A percentile compares a stretch with the other conserved stretches of the same genome.
phyloP scores from a whole-genome alignment of 495 filamentous ascomycete species.

The Podospora fimiseda region DNA sequence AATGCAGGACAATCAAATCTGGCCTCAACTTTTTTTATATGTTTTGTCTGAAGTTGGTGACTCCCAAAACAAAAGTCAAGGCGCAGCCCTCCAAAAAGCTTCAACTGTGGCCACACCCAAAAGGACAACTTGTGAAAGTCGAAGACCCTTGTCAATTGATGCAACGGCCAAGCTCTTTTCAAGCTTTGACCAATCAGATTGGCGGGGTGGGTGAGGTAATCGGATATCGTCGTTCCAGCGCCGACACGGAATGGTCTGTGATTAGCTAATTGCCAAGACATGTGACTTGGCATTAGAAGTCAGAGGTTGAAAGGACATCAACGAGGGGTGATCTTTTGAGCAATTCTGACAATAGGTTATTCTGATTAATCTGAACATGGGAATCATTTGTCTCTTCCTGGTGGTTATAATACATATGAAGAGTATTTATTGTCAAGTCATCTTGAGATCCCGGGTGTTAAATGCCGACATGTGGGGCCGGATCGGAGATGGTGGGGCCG shows the following conservation, averaged over 20 bases:
- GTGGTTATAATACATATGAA: too few species aligned
- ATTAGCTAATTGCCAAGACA: constrained; percentile 15
- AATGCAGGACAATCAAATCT: constrained; percentile 5
- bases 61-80: too few species aligned
- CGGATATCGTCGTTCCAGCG: constrained; percentile 1
- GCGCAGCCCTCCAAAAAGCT: neutral
- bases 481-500: too few species aligned
- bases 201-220: neutral
- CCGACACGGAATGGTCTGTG: constrained; percentile 1
- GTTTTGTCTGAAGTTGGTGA: neutral
- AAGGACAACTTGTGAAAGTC: constrained; percentile 28
- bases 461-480: too few species aligned
- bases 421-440: too few species aligned
- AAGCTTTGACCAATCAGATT: constrained; percentile 13
- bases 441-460: too few species aligned
- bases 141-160: constrained; percentile 17
- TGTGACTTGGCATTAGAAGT: constrained; percentile 1
- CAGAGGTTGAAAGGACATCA: neutral
- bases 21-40: constrained; percentile 6
- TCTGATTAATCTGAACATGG: too few species aligned
- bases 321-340: too few species aligned
- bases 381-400: too few species aligned
- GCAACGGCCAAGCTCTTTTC: constrained; percentile 9
- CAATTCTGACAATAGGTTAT: too few species aligned
- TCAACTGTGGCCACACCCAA: constrained; percentile 27